Conservation (phyloP, 805 yeast species). For the Wickerhamomyces queroliae region DNA sequence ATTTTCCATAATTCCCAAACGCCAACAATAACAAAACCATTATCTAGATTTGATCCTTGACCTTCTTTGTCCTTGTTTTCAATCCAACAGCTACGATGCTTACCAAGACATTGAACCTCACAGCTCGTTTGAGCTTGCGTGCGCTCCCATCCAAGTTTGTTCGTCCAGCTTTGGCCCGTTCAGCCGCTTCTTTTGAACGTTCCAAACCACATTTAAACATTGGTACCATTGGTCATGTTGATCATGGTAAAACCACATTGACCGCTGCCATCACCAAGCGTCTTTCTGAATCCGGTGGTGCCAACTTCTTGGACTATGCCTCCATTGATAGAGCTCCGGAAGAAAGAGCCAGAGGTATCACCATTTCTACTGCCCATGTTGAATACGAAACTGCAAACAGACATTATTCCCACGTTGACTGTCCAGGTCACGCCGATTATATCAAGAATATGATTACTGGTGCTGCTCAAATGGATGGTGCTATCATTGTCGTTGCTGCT, state of each 20-base stretch:
- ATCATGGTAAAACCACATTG: slow-evolving; percentile 97
- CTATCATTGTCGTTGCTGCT: slow-evolving; percentile 98
- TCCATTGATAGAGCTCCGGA: slow-evolving; percentile 97
- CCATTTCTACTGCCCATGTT: slow-evolving; percentile 96
- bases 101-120: slow-evolving; percentile 5
- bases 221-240: slow-evolving; percentile 99
- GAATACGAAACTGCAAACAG: slow-evolving; percentile 93
- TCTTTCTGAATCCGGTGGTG: slow-evolving; percentile 83
- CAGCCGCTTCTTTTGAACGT: slow-evolving; percentile 83
- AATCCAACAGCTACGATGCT: slow-evolving; percentile 4
- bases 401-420: slow-evolving; percentile 94
- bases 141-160: slow-evolving; percentile 3
- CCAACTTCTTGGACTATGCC: slow-evolving; percentile 86
- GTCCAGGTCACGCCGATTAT: slow-evolving; percentile 97
- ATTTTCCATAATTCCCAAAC: no score
- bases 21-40: no score
- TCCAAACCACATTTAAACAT: slow-evolving; percentile 94
- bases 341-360: slow-evolving; percentile 99
- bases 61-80: no score
- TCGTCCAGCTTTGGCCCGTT: slow-evolving; percentile 17
- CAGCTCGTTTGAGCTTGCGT: slow-evolving; percentile 13
- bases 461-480: slow-evolving; percentile 99
- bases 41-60: no score
- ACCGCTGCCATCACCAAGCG: slow-evolving; percentile 99
- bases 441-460: slow-evolving; percentile 99